Evolutionary conservation across 495 filamentous ascomycete genomes (phyloP).

Genomic region (Penicillium canescens): DNA sequence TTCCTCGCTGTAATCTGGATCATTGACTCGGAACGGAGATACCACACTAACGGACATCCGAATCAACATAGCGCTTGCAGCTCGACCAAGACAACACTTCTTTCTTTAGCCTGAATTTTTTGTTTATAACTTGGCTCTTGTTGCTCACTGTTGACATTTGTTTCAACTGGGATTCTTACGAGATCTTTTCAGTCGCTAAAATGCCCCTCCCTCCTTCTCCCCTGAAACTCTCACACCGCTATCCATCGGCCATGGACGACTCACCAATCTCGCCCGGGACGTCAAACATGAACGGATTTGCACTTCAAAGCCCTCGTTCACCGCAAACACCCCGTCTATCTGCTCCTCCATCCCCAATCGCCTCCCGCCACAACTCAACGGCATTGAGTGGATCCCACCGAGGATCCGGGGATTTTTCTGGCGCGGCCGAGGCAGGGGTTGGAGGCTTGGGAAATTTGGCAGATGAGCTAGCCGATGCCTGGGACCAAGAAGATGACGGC

Average conservation of each 20-base stretch:
- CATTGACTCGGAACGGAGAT: slow-evolving; percentile 2
- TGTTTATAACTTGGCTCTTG: not conserved
- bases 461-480: slow-evolving; percentile 66
- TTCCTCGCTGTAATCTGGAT: too few relatives aligned
- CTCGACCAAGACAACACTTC: slow-evolving; percentile 1
- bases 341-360: slow-evolving; percentile 58
- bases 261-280: slow-evolving; percentile 46
- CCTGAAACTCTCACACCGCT: slow-evolving; percentile 60
- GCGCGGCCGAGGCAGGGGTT: slow-evolving; percentile 43
- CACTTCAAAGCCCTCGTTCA: slow-evolving; percentile 39
- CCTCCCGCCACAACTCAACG: slow-evolving; percentile 55
- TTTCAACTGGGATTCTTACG: not conserved
- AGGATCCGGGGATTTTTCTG: slow-evolving; percentile 43
- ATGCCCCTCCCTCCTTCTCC: slow-evolving; percentile 57
- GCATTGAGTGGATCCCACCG: slow-evolving; percentile 50
- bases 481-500: slow-evolving; percentile 61
- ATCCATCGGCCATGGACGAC: slow-evolving; percentile 62
- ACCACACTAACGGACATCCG: slow-evolving; percentile 1
- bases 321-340: slow-evolving; percentile 53
- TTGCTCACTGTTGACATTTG: not conserved
- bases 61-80: slow-evolving; percentile 1
- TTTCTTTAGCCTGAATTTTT: slow-evolving; percentile 6
- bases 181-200: slow-evolving; percentile 9
- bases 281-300: slow-evolving; percentile 35
- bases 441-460: slow-evolving; percentile 77